These are phyloP conservation scores for Exutisphaerella laricina DNA, from an alignment of 2,329 filamentous ascomycete species.

Conservation along the genomic window DNA sequence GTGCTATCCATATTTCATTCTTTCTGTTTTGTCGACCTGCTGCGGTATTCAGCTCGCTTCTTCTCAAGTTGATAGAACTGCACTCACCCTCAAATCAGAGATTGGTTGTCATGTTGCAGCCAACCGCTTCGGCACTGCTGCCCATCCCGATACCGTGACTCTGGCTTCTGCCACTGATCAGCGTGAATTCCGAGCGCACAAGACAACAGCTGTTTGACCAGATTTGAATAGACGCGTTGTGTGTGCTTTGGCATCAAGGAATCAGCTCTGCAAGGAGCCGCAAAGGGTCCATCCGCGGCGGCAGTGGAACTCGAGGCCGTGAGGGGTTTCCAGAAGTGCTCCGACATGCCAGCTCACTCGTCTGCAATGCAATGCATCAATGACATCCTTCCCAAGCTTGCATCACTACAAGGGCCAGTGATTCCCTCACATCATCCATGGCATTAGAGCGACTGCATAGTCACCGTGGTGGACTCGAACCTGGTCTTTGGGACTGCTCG, in stretches of 20 bases:
- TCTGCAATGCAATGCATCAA: conserved; percentile 17
- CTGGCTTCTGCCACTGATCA: conserved; percentile 8
- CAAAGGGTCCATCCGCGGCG: conserved; percentile 12
- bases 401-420: conserved; percentile 6
- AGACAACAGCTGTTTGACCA: conserved; percentile 21
- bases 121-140: conserved; percentile 10
- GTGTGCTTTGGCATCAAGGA: conserved; percentile 21
- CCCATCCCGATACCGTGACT: conserved; percentile 8
- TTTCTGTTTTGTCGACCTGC: conserved; percentile 5
- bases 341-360: conserved; percentile 12
- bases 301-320: conserved; percentile 17
- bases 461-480: conserved; percentile 10
- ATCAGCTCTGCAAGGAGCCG: conserved; percentile 22
- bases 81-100: conserved; percentile 2
- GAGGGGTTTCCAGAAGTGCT: conserved; percentile 14
- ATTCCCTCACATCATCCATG: conserved; percentile 8
- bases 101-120: conserved; percentile 8
- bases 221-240: conserved; percentile 15
- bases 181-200: conserved; percentile 11
- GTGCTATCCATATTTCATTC: neutral
- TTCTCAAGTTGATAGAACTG: conserved; percentile 8
- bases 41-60: conserved; percentile 9
- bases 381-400: conserved; percentile 13
- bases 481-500: conserved; percentile 18
- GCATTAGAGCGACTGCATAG: neutral